phyloP scores from a whole-genome alignment of 1,284 basidiomycete genomes.

The Boletus holoroseus region DNA sequence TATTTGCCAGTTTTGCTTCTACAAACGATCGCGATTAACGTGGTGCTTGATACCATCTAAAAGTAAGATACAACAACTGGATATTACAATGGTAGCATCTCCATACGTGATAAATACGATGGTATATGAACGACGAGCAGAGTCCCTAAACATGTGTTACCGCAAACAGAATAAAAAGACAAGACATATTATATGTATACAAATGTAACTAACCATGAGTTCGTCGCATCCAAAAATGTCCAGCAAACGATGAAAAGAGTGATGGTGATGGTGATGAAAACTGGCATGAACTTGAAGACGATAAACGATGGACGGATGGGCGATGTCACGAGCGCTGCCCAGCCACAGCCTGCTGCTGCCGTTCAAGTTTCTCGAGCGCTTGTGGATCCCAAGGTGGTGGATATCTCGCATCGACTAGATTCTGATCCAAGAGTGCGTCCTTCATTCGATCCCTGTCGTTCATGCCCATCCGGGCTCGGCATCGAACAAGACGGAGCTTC shows the following conservation, averaged over 20 bases:
- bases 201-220: neutral
- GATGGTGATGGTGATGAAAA: neutral
- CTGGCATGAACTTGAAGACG: too few species aligned
- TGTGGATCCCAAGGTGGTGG: constrained; percentile 70
- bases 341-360: constrained; percentile 23
- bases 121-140: constrained; percentile 13
- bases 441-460: constrained; percentile 59
- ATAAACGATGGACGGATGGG: neutral
- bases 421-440: constrained; percentile 68
- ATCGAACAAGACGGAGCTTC: constrained; percentile 69
- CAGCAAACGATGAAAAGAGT: neutral
- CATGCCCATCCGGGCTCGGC: constrained; percentile 68
- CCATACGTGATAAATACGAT: constrained; percentile 9
- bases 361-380: constrained; percentile 32
- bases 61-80: constrained; percentile 23
- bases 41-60: constrained; percentile 1
- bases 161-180: neutral
- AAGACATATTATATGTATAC: constrained; percentile 4
- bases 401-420: constrained; percentile 63
- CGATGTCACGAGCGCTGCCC: constrained; percentile 13
- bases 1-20: neutral
- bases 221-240: constrained; percentile 6
- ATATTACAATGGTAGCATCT: constrained; percentile 22
- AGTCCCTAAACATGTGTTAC: constrained; percentile 11
- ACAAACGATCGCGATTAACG: neutral